Base-by-base conservation (phyloP, 768 basidiomycete genomes). In the Erythrobasidium yunnanense region DNA sequence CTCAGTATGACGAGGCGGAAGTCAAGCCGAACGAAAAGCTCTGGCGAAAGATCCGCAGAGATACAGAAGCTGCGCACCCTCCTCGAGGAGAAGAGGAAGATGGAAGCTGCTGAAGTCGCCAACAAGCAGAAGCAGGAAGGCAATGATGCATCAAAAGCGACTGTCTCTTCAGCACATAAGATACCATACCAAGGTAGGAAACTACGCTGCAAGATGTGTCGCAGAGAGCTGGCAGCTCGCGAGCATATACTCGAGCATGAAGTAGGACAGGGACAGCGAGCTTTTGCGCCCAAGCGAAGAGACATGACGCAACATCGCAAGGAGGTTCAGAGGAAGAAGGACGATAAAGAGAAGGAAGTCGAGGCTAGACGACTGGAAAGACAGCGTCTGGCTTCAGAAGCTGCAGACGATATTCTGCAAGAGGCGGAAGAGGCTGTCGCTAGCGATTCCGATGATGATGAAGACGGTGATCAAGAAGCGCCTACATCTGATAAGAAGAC, bases 231-330 rank as follows among this genome's bases (percentile, higher is more conserved):
- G n/a, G 73, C 72, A 0, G 71, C 70, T 18, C 66, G 73, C 2
- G 73, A 74, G 22, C 71, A 74, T 55, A 70, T 74, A 55, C 58
- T 74, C 45, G 65, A 68, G 29, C 73, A 74, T 57, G 72, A 73
- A n/a, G 54, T 65, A 0, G 73, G 73, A 4, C 67, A 63, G 13
- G 73, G 73, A 0, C 73, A 74, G 65, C 55, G 67, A 33, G 73
- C 73, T 0, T 74, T 74, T 49, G 71, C 71, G 1, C 72, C 72
- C 6, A 62, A 65, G 22, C 60, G 71, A 3, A 62, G 73, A 3
- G 72, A 74, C 68, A 73, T 73, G 73, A 55, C 46, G 30, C 66
- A 70, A 38, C 67, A 62, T 3, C 66, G 70, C 11, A 62, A 57
- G 13, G 72, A 72, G 23, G 45, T 34, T 22, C 60, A 71, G 38